phyloP scores from a whole-genome alignment of 2,329 filamentous ascomycete genomes.

The Orbilia brochopaga region DNA sequence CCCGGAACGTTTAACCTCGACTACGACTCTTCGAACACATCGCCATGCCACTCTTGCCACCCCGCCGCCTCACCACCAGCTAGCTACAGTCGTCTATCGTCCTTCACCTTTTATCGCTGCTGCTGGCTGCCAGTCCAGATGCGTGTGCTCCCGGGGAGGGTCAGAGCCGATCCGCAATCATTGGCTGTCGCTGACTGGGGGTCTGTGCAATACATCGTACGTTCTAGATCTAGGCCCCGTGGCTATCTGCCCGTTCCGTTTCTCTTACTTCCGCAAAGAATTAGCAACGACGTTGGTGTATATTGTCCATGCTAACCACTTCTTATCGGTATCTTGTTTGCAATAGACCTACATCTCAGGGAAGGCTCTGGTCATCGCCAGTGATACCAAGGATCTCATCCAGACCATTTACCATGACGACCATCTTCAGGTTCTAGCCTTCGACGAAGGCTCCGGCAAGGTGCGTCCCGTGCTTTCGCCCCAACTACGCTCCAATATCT shows the following conservation, averaged over 20 bases:
- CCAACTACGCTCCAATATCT: slow-evolving; percentile 62
- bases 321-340: slow-evolving; percentile 4
- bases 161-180: slow-evolving; percentile 62
- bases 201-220: slow-evolving; percentile 54
- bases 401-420: slow-evolving; percentile 92
- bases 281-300: too few relatives aligned
- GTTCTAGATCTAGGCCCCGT: slow-evolving; percentile 1
- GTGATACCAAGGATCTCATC: slow-evolving; percentile 73
- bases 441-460: slow-evolving; percentile 83
- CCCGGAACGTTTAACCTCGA: too few relatives aligned
- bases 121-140: slow-evolving; percentile 15
- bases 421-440: slow-evolving; percentile 74
- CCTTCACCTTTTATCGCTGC: not conserved
- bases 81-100: slow-evolving; percentile 18
- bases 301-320: not conserved
- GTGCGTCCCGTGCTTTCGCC: slow-evolving; percentile 64
- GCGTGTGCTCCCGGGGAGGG: slow-evolving; percentile 60
- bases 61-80: slow-evolving; percentile 6
- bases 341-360: slow-evolving; percentile 84
- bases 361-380: slow-evolving; percentile 82
- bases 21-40: not conserved
- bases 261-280: too few relatives aligned
- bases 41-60: not conserved
- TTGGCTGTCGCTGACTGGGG: slow-evolving; percentile 62
- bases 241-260: too few relatives aligned